Evolutionary conservation across 192 early-diverging fungal species (phyloP).

Genomic region (Chytriomyces confervae): DNA sequence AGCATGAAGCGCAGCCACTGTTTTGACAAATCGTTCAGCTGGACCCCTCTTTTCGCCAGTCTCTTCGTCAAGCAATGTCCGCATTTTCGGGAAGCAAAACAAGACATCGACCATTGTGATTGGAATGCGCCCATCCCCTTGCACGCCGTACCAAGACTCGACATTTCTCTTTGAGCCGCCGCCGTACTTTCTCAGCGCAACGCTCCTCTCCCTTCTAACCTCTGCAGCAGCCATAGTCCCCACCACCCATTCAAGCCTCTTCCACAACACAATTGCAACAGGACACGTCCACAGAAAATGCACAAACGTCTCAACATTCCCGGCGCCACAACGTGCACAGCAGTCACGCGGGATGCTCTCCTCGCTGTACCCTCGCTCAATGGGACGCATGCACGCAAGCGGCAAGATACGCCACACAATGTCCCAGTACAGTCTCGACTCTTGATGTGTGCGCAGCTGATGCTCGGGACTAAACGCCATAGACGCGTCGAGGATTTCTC

Average conservation of each 20-base stretch:
- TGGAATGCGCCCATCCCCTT: not conserved
- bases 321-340: constrained; percentile 22
- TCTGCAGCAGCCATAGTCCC: constrained; percentile 18
- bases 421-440: constrained; percentile 32
- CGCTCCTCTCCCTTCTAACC: constrained; percentile 3
- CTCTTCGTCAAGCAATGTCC: not conserved
- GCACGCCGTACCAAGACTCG: constrained; percentile 24
- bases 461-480: not conserved
- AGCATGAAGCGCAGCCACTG: constrained; percentile 24
- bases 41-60: constrained; percentile 1
- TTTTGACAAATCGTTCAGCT: constrained; percentile 21
- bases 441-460: constrained; percentile 25
- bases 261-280: constrained; percentile 28
- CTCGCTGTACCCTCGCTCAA: not conserved
- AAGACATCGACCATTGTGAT: constrained; percentile 34
- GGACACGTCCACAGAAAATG: constrained; percentile 37
- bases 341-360: not conserved
- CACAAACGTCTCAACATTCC: constrained; percentile 19
- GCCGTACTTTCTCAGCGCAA: constrained; percentile 1
- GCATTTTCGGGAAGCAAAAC: constrained; percentile 29
- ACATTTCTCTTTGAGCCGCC: constrained; percentile 7
- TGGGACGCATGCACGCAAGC: constrained; percentile 13
- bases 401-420: constrained; percentile 27
- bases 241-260: constrained; percentile 27
- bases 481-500: constrained; percentile 19